Conservation (phyloP, 352 stramenopile species). For the Pythium angustatum region DNA sequence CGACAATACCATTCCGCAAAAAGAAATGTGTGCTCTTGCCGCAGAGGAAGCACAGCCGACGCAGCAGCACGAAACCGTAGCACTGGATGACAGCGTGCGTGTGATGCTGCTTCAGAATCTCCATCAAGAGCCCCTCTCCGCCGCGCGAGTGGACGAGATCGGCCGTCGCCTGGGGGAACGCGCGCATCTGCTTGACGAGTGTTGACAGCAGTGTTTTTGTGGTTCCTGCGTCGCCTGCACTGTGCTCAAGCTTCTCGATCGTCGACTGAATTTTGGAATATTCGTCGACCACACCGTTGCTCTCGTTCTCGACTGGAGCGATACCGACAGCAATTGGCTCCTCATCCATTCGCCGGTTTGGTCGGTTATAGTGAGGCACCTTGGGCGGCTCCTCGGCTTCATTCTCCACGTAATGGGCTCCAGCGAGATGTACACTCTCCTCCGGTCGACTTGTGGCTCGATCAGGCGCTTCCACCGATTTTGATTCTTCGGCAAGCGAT, state of each 20-base stretch:
- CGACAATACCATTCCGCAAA: slow-evolving; percentile 52
- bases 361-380: no score
- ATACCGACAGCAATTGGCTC: not conserved
- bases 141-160: slow-evolving; percentile 49
- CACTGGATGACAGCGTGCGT: slow-evolving; percentile 78
- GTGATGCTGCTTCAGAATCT: slow-evolving; percentile 57
- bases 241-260: slow-evolving; percentile 47
- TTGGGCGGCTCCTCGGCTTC: no score
- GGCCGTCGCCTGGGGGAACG: slow-evolving; percentile 62
- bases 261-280: slow-evolving; percentile 43
- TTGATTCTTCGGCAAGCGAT: not conserved
- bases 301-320: not conserved
- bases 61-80: slow-evolving; percentile 75
- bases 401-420: no score
- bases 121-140: slow-evolving; percentile 56
- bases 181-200: slow-evolving; percentile 81
- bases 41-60: slow-evolving; percentile 73
- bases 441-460: not conserved
- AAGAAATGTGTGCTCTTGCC: slow-evolving; percentile 60
- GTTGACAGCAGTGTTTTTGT: slow-evolving; percentile 66
- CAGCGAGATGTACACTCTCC: no score
- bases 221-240: slow-evolving; percentile 40
- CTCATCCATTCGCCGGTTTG: not conserved
- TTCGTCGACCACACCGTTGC: slow-evolving; percentile 32
- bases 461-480: not conserved